Base-by-base conservation (phyloP, 192 early-diverging fungal genomes). In the Backusella macrospora region DNA sequence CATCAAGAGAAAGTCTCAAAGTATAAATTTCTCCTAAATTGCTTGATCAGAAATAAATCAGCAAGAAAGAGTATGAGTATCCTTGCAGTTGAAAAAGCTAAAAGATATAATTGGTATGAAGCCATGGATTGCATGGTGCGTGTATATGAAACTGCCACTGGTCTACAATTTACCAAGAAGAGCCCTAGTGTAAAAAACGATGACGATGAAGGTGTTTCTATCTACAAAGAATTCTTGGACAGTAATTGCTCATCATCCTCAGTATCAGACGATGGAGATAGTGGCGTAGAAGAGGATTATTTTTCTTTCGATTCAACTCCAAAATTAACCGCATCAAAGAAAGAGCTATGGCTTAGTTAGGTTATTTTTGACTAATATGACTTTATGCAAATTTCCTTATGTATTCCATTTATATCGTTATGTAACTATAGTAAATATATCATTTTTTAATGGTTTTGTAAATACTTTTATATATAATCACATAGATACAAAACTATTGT, bases 251-350 rank as follows among this genome's bases (percentile, higher is more conserved):
- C 52, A 9, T 23, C 52, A 26, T 59, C 52, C 26, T 59, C 52
- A 23, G 18, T 12, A 12, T 59, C 52, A 13, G 52, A 59, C 1
- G 26, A 13, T 26, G 43, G 73, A 1, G 79, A 80, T 44, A 80
- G 79, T n/a, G 79, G 79, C 42, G 79, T 80, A 10, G 79, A 76
- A 62, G 79, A 80, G 70, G 79, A 76, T 44, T 76, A 23, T 23
- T 65, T 6, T 16, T 16, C 37, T 38, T 38, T 55, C 59, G 37
- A 48, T 18, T 4, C 37, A 59, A 26, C 52, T 8, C 18, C 21
- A 12, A 5, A 9, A 13, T 26, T 23, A 23, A 59, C 18, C 52
- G 26, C 21, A 23, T 12, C 26, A 26, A 59, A 59, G 52, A 59
- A 59, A 26, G 12, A 59, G 10, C 9, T 12, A 23, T 59, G 21